Conservation (phyloP, 2,329 filamentous ascomycete species). For the Fusarium albosuccineum region DNA sequence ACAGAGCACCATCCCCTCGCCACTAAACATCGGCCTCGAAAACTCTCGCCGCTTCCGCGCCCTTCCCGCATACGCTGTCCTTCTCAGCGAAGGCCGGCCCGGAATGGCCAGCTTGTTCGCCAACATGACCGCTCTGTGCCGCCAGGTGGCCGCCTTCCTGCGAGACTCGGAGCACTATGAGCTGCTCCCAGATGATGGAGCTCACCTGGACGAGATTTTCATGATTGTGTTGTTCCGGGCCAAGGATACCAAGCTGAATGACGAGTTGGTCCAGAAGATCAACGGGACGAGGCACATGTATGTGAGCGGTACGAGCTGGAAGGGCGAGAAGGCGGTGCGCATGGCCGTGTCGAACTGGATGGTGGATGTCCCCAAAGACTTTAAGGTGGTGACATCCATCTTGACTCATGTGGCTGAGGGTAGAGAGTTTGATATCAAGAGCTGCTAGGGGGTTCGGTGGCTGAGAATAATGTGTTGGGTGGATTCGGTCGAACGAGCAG, state of each 20-base stretch:
- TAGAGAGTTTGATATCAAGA: slow-evolving; percentile 45
- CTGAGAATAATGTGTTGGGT: too few relatives aligned
- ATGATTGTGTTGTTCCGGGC: slow-evolving; percentile 82
- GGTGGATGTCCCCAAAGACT: slow-evolving; percentile 76
- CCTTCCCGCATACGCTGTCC: slow-evolving; percentile 86
- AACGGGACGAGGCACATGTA: slow-evolving; percentile 82
- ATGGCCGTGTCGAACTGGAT: slow-evolving; percentile 90
- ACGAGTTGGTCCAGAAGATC: slow-evolving; percentile 75
- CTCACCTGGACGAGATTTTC: slow-evolving; percentile 66
- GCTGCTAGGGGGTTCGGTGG: slow-evolving; percentile 1
- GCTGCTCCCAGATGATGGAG: slow-evolving; percentile 68
- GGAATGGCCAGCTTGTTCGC: slow-evolving; percentile 79
- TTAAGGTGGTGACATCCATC: slow-evolving; percentile 73
- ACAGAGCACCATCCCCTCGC: slow-evolving; percentile 73
- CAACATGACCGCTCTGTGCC: slow-evolving; percentile 78
- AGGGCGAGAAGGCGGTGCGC: slow-evolving; percentile 79
- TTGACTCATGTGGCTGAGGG: slow-evolving; percentile 64
- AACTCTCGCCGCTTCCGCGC: slow-evolving; percentile 93
- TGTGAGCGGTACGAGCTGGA: slow-evolving; percentile 85
- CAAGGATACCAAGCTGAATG: slow-evolving; percentile 72
- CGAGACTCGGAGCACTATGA: slow-evolving; percentile 72
- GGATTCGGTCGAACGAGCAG: neutral
- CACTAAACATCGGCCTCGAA: slow-evolving; percentile 88
- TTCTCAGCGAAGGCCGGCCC: slow-evolving; percentile 78
- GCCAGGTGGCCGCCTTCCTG: slow-evolving; percentile 75